Evolutionary conservation across 208 protist species (phyloP).

Genomic region (Acanthamoeba divionensis): DNA sequence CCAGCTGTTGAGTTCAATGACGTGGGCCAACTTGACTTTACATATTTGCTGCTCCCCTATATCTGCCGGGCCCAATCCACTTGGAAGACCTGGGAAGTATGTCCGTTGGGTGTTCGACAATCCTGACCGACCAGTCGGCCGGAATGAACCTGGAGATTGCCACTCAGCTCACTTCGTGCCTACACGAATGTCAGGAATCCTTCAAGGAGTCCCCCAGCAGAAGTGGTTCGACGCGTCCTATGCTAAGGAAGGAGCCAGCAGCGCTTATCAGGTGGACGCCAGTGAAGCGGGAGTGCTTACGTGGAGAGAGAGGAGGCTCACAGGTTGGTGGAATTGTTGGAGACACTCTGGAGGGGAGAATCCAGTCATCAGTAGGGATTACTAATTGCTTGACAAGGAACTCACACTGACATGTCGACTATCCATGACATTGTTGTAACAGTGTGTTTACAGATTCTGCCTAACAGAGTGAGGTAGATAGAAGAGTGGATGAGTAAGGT

Average conservation of each 20-base stretch:
- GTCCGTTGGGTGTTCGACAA: neutral
- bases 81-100: constrained; percentile 7
- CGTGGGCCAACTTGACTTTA: neutral
- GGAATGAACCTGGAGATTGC: neutral
- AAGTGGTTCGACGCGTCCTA: neutral
- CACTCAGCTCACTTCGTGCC: neutral
- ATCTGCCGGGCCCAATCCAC: neutral
- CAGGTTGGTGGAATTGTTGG: neutral
- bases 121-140: neutral
- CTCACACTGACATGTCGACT: too few species aligned
- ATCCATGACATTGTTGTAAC: too few species aligned
- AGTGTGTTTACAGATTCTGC: too few species aligned
- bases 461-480: too few species aligned
- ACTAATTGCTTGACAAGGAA: neutral
- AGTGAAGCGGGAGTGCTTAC: neutral
- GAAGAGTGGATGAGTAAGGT: too few species aligned
- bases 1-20: neutral
- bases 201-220: neutral
- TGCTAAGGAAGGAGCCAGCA: neutral
- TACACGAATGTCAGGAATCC: neutral
- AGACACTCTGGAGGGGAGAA: neutral
- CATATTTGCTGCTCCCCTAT: neutral
- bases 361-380: neutral
- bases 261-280: neutral
- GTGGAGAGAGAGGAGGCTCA: neutral